phyloP scores from a whole-genome alignment of 169 alveolate species.

The Cryptosporidium baileyi region DNA sequence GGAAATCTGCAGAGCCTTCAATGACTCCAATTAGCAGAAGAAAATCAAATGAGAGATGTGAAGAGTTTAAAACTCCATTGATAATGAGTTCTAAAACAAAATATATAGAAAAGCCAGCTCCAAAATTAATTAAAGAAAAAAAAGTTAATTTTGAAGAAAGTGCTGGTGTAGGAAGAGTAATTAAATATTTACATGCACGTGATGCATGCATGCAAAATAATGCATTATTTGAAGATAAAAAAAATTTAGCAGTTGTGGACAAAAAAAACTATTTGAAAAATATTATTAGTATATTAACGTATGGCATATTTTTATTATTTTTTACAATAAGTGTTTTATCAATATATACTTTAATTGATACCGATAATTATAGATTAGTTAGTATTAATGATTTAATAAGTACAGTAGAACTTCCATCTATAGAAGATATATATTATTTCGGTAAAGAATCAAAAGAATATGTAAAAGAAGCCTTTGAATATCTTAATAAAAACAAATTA shows the following conservation, averaged over 20 bases:
- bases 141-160: neutral
- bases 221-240: neutral
- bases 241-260: neutral
- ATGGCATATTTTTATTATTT: neutral
- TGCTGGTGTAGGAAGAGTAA: constrained; percentile 27
- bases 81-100: constrained; percentile 3
- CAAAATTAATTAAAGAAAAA: neutral
- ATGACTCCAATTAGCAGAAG: neutral
- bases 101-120: constrained; percentile 22
- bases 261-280: neutral
- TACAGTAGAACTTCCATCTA: constrained; percentile 20
- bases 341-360: neutral
- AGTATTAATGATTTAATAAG: neutral
- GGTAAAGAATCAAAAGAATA: constrained; percentile 47
- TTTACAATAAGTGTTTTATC: constrained; percentile 1
- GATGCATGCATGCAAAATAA: constrained; percentile 62
- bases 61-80: neutral
- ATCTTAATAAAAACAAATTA: neutral
- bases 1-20: no score
- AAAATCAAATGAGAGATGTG: neutral
- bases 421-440: constrained; percentile 29
- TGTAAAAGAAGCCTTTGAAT: constrained; percentile 32
- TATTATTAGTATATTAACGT: neutral
- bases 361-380: neutral
- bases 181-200: constrained; percentile 38